A percentile compares a stretch with the other conserved stretches of the same genome.
phyloP scores from a whole-genome alignment of 192 early-diverging fungal genomes.

The Backusella sp. region DNA sequence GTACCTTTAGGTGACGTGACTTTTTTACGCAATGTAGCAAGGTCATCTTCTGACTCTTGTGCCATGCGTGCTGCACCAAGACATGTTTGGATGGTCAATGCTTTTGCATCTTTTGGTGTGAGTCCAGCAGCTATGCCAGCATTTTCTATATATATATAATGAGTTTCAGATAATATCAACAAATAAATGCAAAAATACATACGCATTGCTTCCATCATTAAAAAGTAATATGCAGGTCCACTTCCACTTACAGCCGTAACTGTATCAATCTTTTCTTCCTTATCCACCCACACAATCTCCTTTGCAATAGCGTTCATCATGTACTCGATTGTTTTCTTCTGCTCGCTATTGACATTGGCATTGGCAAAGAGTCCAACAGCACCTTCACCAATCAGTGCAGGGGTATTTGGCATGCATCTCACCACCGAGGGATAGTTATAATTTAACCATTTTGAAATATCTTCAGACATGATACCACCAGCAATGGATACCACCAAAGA shows the following conservation, averaged over 20 bases:
- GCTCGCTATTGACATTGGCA: conserved; percentile 50
- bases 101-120: conserved; percentile 65
- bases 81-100: conserved; percentile 89
- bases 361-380: conserved; percentile 84
- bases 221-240: conserved; percentile 95
- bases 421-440: conserved; percentile 48
- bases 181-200: conserved; percentile 9
- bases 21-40: conserved; percentile 74
- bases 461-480: conserved; percentile 76
- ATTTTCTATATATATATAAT: conserved; percentile 71
- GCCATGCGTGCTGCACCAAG: conserved; percentile 89
- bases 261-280: conserved; percentile 75
- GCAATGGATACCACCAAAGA: conserved; percentile 87
- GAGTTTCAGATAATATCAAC: neutral
- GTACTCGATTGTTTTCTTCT: conserved; percentile 65
- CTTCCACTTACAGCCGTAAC: conserved; percentile 85
- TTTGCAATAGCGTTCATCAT: conserved; percentile 78
- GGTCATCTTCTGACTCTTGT: conserved; percentile 60
- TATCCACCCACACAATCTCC: conserved; percentile 77
- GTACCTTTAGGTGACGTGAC: conserved; percentile 95
- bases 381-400: conserved; percentile 83
- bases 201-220: conserved; percentile 85
- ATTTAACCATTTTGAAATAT: conserved; percentile 75
- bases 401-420: conserved; percentile 94
- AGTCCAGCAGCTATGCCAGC: conserved; percentile 78